Conservation (phyloP, 2,329 filamentous ascomycete genomes). For the Aspergillus cejpii region DNA sequence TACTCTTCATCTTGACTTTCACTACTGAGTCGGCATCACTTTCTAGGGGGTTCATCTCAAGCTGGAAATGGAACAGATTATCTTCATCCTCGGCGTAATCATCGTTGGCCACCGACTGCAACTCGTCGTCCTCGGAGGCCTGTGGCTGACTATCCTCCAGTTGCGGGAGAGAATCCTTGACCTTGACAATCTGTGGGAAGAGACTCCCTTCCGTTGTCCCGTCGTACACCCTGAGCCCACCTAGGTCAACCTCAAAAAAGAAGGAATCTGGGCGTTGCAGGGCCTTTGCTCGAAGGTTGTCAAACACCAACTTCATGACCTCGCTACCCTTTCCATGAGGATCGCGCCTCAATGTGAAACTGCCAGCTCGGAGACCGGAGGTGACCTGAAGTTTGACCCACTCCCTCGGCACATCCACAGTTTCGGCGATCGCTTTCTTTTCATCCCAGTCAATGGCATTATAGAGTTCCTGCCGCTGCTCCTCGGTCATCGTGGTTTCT, state of each 20-base stretch:
- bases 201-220: slow-evolving; percentile 86
- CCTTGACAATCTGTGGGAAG: slow-evolving; percentile 89
- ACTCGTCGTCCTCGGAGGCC: slow-evolving; percentile 29
- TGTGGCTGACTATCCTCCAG: slow-evolving; percentile 39
- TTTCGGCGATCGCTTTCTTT: slow-evolving; percentile 79
- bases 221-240: slow-evolving; percentile 89
- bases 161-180: slow-evolving; percentile 72
- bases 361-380: slow-evolving; percentile 86
- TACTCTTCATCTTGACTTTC: slow-evolving; percentile 83
- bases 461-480: slow-evolving; percentile 94
- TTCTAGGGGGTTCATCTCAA: slow-evolving; percentile 93
- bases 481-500: slow-evolving; percentile 82
- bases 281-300: slow-evolving; percentile 85
- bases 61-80: slow-evolving; percentile 83
- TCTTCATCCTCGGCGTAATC: slow-evolving; percentile 52
- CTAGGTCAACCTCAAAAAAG: slow-evolving; percentile 79
- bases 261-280: slow-evolving; percentile 86
- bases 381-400: slow-evolving; percentile 90
- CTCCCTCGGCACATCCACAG: slow-evolving; percentile 82
- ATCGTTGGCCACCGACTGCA: slow-evolving; percentile 35
- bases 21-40: slow-evolving; percentile 85
- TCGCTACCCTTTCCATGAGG: slow-evolving; percentile 72
- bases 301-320: slow-evolving; percentile 85
- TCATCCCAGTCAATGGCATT: slow-evolving; percentile 98
- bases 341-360: slow-evolving; percentile 85